These are phyloP conservation scores for Linum tenue DNA, from an alignment of 345 rosid species.

Conservation along the genomic window DNA sequence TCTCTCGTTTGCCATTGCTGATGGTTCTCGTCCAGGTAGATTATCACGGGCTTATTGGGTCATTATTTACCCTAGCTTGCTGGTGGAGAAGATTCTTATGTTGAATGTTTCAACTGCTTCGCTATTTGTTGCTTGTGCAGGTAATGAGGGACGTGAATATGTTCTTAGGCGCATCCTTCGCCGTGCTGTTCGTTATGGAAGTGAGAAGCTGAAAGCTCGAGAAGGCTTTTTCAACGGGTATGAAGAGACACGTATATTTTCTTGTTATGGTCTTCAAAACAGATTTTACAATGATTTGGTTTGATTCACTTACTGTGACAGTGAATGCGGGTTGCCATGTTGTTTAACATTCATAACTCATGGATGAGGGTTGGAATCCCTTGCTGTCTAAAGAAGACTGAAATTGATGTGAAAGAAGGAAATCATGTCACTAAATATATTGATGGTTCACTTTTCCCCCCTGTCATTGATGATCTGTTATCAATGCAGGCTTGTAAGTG, in stretches of 20 bases:
- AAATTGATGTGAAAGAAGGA: neutral
- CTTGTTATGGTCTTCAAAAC: neutral
- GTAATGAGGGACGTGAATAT: conserved; percentile 96
- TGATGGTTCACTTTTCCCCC: neutral
- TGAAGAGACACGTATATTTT: conserved; percentile 5
- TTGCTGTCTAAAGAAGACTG: neutral
- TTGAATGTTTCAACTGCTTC: neutral
- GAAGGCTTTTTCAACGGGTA: conserved; percentile 95
- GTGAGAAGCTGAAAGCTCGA: conserved; percentile 74
- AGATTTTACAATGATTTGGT: neutral
- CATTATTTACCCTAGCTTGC: neutral
- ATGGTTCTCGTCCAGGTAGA: conserved; percentile 96
- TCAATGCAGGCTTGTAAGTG: conserved; percentile 57
- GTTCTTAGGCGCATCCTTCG: conserved; percentile 96
- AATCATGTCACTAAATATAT: neutral
- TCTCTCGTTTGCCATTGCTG: conserved; percentile 91
- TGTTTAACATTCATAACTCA: too few relatives aligned
- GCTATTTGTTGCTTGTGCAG: conserved; percentile 26
- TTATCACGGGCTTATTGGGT: neutral
- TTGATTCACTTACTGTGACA: too few relatives aligned
- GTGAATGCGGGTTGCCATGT: too few relatives aligned
- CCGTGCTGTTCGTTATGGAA: conserved; percentile 91
- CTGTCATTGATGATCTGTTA: conserved; percentile 3
- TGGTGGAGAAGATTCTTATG: neutral
- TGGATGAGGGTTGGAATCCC: neutral